Evolutionary conservation across 2,329 filamentous ascomycete species (phyloP).

Genomic region (Fusarium continuum): DNA sequence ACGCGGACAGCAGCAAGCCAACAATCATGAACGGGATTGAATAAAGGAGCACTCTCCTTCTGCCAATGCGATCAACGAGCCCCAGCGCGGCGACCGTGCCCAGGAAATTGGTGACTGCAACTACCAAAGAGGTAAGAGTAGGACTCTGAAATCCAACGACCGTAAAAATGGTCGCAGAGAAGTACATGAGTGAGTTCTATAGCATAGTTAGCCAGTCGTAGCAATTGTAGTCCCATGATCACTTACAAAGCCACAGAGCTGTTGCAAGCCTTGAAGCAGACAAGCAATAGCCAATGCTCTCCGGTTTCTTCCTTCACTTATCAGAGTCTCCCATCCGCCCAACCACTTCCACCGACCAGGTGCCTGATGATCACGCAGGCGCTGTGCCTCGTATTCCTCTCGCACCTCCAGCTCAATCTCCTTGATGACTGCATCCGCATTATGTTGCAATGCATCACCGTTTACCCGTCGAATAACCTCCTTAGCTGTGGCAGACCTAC

Average conservation of each 20-base stretch:
- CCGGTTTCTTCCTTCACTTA: slow-evolving; percentile 69
- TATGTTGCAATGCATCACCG: slow-evolving; percentile 56
- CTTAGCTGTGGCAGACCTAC: slow-evolving; percentile 68
- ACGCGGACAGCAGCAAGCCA: slow-evolving; percentile 75
- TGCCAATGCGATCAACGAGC: slow-evolving; percentile 81
- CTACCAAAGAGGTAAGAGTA: slow-evolving; percentile 80
- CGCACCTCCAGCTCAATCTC: slow-evolving; percentile 78
- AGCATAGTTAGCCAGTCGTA: neutral
- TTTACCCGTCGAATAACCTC: slow-evolving; percentile 73
- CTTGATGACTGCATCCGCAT: slow-evolving; percentile 69
- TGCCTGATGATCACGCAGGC: slow-evolving; percentile 46
- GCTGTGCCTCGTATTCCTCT: slow-evolving; percentile 68
- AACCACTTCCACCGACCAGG: slow-evolving; percentile 49
- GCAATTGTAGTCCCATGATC: neutral
- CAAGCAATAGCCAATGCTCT: slow-evolving; percentile 86
- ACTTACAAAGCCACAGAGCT: slow-evolving; percentile 83
- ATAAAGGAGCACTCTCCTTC: slow-evolving; percentile 80
- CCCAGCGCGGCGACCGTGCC: slow-evolving; percentile 80
- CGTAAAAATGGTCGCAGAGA: slow-evolving; percentile 82
- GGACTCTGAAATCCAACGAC: slow-evolving; percentile 81
- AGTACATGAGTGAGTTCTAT: slow-evolving; percentile 91
- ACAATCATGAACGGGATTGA: slow-evolving; percentile 86
- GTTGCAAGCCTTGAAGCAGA: slow-evolving; percentile 85
- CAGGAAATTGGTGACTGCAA: slow-evolving; percentile 84
- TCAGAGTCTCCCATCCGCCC: slow-evolving; percentile 62